Percentiles rank a stretch among this genome's conserved stretches.
Evolutionary conservation across 192 early-diverging fungal genomes (phyloP).

Genomic region (Umbelopsis ramanniana): DNA sequence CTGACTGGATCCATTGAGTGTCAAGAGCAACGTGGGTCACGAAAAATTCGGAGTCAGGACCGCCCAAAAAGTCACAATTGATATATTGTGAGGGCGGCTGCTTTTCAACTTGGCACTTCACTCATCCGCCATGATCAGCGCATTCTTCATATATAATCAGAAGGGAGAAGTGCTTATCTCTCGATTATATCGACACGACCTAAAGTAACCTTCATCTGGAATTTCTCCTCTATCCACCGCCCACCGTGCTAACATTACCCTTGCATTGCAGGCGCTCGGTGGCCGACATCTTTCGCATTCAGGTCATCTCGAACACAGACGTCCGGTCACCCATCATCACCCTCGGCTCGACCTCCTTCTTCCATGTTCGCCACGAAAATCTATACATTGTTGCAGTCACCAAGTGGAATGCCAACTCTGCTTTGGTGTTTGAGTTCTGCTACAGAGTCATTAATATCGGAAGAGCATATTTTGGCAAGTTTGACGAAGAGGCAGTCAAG

Average conservation of each 20-base stretch:
- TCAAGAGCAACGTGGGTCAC: constrained; percentile 10
- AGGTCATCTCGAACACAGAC: constrained; percentile 91
- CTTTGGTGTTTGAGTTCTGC: constrained; percentile 82
- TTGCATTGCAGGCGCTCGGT: constrained; percentile 75
- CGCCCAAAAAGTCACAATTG: background rate
- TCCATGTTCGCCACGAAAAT: constrained; percentile 97
- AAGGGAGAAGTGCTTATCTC: constrained; percentile 99
- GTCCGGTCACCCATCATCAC: constrained; percentile 89
- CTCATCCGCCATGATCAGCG: constrained; percentile 80
- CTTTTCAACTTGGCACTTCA: background rate
- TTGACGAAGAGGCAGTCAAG: constrained; percentile 85
- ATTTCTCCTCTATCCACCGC: background rate
- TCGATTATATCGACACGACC: constrained; percentile 91
- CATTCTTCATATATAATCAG: constrained; percentile 96
- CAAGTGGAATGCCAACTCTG: constrained; percentile 79
- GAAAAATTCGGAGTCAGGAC: constrained; percentile 6
- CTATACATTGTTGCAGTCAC: constrained; percentile 87
- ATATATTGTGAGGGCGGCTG: background rate
- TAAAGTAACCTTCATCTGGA: constrained; percentile 80
- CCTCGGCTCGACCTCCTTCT: constrained; percentile 90
- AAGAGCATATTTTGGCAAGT: constrained; percentile 77
- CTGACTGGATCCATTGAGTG: constrained; percentile 16
- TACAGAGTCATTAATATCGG: constrained; percentile 76
- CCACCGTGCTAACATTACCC: background rate
- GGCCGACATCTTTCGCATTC: constrained; percentile 96